Evolutionary conservation across 495 filamentous ascomycete genomes (phyloP).

Genomic region (Delitschia confertaspora): DNA sequence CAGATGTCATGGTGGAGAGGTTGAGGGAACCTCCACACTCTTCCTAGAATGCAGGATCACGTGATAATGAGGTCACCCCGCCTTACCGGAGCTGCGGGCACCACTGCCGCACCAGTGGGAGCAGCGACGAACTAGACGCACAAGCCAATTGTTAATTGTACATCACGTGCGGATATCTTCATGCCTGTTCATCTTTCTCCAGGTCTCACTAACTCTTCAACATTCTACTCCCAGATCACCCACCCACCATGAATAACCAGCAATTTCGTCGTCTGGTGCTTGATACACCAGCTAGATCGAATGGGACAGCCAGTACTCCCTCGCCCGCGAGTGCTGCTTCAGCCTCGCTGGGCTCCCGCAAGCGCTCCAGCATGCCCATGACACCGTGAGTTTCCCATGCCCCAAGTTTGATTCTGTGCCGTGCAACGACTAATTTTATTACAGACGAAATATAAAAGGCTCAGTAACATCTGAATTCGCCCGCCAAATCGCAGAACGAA

Average conservation of each 20-base stretch:
- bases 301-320: conserved; percentile 31
- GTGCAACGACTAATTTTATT: too few species aligned
- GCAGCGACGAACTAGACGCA: too few species aligned
- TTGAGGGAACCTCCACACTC: too few species aligned
- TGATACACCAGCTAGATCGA: conserved; percentile 36
- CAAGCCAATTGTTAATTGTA: too few species aligned
- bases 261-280: conserved; percentile 86
- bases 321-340: conserved; percentile 28
- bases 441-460: conserved; percentile 23
- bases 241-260: conserved; percentile 75
- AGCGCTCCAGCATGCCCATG: conserved; percentile 36
- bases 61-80: too few species aligned
- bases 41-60: too few species aligned
- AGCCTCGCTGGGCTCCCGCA: conserved; percentile 46
- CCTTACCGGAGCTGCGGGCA: too few species aligned
- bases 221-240: not conserved
- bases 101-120: too few species aligned
- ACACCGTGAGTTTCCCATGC: conserved; percentile 31
- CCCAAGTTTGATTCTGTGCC: not conserved
- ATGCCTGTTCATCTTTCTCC: too few species aligned
- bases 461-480: conserved; percentile 60
- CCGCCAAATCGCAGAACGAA: conserved; percentile 74
- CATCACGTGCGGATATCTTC: too few species aligned
- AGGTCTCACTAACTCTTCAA: too few species aligned
- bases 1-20: too few species aligned